Evolutionary conservation across 2,329 filamentous ascomycete species (phyloP), one percentile per base, ranked within the genome.

Genomic region (Colletotrichum echinochloae): DNA sequence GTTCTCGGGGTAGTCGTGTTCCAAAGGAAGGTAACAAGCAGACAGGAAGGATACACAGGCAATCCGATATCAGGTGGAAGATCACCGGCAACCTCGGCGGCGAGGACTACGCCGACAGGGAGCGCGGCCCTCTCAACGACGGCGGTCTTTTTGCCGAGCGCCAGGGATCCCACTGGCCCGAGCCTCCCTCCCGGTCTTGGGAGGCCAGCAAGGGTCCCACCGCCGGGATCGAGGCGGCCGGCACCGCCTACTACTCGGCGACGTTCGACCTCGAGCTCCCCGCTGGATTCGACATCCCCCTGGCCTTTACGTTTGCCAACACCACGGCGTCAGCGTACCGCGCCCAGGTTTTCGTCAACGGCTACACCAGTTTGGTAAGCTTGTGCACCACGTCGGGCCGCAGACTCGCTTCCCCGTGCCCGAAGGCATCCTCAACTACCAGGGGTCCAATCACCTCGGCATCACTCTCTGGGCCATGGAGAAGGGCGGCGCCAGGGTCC

Each of bases 331-430:
- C 68, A 0, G 73, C 73, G 3, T 90, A 90, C 74, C 83, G 90
- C 39, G 87, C 82, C 2, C 88, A 91, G 79, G 77, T 93, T 7
- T 93, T 86, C 74, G 87, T 93, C 59, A 93, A 93, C 75, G 91
- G 91, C 2, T 93, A 89, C n/a, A n/a, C 79, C 90, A 93, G 79
- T 92, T 88, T 70, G 81, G 82, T 60, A 80, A 81, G 73, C 81
- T 77, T 55, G 79, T 88, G 5, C 89, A 87, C 74, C 90, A 93
- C 73, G 81, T 94, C 28, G 91, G 92, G 0, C 92, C 92, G 5
- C 91, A 94, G 81, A 87, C 85, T 0, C 82, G 79, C 5, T 94
- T 89, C 79, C 91, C 91, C 5, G 87, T 94, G 9, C 91, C 91
- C 0, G 86, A 92, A 79, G 90, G 90, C 28, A 81, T 94, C 37